Base-by-base conservation (phyloP, 192 early-diverging fungal genomes). In the Podila epigama region DNA sequence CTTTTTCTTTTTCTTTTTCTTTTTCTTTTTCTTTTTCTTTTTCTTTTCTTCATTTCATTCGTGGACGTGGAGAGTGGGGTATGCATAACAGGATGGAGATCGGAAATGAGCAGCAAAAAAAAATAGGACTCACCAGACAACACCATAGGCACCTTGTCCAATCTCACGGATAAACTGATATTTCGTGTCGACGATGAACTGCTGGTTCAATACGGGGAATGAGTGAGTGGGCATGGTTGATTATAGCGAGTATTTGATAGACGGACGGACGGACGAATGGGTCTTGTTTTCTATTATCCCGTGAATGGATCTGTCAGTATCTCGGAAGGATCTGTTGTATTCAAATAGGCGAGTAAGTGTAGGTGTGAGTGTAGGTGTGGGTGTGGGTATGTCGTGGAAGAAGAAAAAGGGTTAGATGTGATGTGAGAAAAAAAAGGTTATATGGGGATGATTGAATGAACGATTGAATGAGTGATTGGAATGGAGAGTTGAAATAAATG, bases 141-240 rank as follows among this genome's bases (percentile, higher is more conserved):
- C 81, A 33, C 95, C 95, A 71, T 97, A 97, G 40, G 95, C 95
- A 29, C 95, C 95, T 64, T 94, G 91, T 27, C 95, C 95, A 64
- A 97, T 85, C 69, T 96, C 94, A 25, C 92, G 83, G 59, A 91
- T 72, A 54, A 95, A 85, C 61, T 86, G 84, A 82, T 95, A 96
- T 39, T 79, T 81, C 55, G 81, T 81, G 66, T 79, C 80, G 51
- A 84, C 83, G 51, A 81, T 59, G 63, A 84, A 84, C 51, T 81
- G 83, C 60, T 84, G 83, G 51, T 79, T 79, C 44, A 84, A 70
- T 28, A 77, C 73, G 32, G 83, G 80, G 62, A 84, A 84, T 16
- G 80, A 59, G 39, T 84, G 75, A 20, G 66, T 81, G 29, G 75
- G 75, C 83, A 84, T 84, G 31, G 36, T 44, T 34, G 41, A 25